These are phyloP conservation scores for Thelonectria blattea DNA, from an alignment of 2,329 filamentous ascomycete genomes.

Conservation along the genomic window DNA sequence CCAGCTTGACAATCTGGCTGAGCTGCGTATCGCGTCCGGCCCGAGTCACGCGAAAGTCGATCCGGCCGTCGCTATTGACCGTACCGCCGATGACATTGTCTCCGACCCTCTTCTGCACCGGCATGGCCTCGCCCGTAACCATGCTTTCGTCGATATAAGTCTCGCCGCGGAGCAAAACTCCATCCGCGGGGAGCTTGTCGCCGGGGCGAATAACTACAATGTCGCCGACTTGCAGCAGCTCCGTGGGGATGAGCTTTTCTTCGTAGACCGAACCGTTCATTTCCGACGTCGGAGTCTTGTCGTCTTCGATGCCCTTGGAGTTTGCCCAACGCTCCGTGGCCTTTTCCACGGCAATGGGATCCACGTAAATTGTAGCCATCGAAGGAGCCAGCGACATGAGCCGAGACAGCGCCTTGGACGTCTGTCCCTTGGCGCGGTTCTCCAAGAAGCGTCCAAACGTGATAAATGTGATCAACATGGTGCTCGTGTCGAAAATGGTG, in stretches of 20 bases:
- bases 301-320: slow-evolving; percentile 42
- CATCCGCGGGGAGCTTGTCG: slow-evolving; percentile 96
- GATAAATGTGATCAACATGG: slow-evolving; percentile 97
- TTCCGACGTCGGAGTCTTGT: slow-evolving; percentile 49
- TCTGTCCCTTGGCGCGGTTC: slow-evolving; percentile 94
- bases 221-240: slow-evolving; percentile 92
- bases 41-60: slow-evolving; percentile 91
- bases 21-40: slow-evolving; percentile 95
- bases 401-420: slow-evolving; percentile 87
- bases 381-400: slow-evolving; percentile 96
- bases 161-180: slow-evolving; percentile 83
- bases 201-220: slow-evolving; percentile 91
- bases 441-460: slow-evolving; percentile 90
- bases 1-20: slow-evolving; percentile 97
- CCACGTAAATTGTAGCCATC: slow-evolving; percentile 95
- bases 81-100: slow-evolving; percentile 87
- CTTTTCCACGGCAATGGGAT: slow-evolving; percentile 93
- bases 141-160: slow-evolving; percentile 97
- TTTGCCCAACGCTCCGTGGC: slow-evolving; percentile 76
- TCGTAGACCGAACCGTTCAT: slow-evolving; percentile 69
- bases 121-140: slow-evolving; percentile 97
- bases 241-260: slow-evolving; percentile 87
- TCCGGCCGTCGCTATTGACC: slow-evolving; percentile 88
- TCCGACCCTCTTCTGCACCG: slow-evolving; percentile 86
- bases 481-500: slow-evolving; percentile 96